Base-by-base conservation (phyloP, 441 rosid species). In the Populus hybrid region DNA sequence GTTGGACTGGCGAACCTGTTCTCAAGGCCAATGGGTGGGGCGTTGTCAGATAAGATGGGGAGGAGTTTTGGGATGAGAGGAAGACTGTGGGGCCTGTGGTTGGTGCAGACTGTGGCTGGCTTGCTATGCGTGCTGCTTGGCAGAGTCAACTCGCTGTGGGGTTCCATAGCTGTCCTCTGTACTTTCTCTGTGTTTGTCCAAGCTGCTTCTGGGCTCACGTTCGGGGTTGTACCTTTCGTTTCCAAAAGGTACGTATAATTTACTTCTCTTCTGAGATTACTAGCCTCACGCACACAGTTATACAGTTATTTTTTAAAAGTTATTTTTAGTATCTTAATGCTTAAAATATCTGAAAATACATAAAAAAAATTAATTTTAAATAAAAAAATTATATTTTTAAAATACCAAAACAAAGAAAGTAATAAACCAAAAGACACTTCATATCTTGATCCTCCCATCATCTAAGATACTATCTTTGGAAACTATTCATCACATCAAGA, bases 191-290 rank as follows among this genome's bases (percentile, higher is more conserved):
- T 89, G 18, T 87, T 88, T 12, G 94, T 92, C 57, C 97, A 94
- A 81, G 98, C 98, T 24, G 88, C 98, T 70, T 85, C 96, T 11
- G 98, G 98, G 70, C 92, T 94, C 71, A 86, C 87, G 1, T 94
- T 91, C 73, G 98, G 97, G 18, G 88, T 94, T 6, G 96, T 91
- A 3, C 96, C 98, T 36, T 94, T 94, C 79, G 91, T 94, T 82
- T 91, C 94, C 86, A 85, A 81, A 28, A 88, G 92, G 98, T 89
- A 10, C n/a, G 46, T 36, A 59, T n/a, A 19, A 16, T 19, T 28
- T 12, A 12, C 12, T 28, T 6, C 2, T 40, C 21, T 40, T 40
- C 14, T 23, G 5, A 35, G 14, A 24, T 26, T 30, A 10, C 70
- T 8, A 19, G 32, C 8, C 32, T 0, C 6, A 4, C 34, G 16